Percentiles rank a stretch among this genome's conserved stretches.
Conservation (phyloP, 805 yeast species). For the Teunomyces lycoperdinae region DNA sequence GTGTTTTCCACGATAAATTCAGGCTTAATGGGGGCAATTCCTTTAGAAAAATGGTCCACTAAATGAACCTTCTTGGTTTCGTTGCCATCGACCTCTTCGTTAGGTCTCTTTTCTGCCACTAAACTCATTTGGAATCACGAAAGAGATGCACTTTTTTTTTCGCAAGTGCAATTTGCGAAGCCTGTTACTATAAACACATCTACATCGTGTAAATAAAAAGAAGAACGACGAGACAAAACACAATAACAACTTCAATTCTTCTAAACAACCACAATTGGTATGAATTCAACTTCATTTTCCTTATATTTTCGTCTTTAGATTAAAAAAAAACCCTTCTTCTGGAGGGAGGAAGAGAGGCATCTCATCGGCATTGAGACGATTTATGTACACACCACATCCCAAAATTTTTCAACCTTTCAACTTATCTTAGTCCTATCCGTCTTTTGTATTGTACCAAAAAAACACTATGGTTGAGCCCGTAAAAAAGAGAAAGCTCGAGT, state of each 20-base stretch:
- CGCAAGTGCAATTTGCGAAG: neutral
- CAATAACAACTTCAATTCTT: no score
- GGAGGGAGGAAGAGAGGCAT: neutral
- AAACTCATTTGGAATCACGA: neutral
- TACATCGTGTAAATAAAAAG: neutral
- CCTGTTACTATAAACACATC: neutral
- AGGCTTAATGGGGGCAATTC: constrained; percentile 73
- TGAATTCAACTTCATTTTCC: neutral
- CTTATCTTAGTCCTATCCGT: neutral
- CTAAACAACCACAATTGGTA: neutral
- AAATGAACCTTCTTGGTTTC: constrained; percentile 18
- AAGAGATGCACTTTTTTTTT: neutral
- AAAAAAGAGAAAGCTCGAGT: constrained; percentile 26
- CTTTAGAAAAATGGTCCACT: constrained; percentile 40
- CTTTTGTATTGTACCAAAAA: neutral
- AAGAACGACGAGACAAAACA: no score
- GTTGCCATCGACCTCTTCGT: constrained; percentile 14
- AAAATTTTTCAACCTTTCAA: neutral
- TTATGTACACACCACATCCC: constrained; percentile 1
- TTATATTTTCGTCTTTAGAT: neutral
- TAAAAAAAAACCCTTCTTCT: no score
- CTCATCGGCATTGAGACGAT: neutral
- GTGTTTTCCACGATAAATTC: constrained; percentile 59
- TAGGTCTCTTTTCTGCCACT: constrained; percentile 13
- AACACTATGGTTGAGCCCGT: constrained; percentile 19